Evolutionary conservation across 257 asterid genomes (phyloP).

Genomic region (Avicennia marina): DNA sequence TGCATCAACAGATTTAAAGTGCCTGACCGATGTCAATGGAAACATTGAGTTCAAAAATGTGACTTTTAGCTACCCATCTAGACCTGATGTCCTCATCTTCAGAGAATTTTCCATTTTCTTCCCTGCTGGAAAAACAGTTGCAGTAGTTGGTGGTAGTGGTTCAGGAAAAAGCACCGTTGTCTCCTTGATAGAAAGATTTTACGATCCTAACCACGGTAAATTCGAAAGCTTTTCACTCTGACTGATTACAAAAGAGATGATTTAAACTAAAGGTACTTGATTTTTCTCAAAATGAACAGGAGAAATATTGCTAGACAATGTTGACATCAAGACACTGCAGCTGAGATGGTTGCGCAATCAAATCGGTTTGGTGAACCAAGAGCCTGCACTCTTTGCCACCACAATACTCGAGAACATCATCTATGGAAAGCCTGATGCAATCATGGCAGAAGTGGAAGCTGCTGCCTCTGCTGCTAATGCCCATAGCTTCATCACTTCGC

Average conservation of each 20-base stretch:
- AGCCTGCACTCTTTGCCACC: conserved; percentile 97
- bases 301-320: conserved; percentile 75
- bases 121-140: conserved; percentile 96
- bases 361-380: conserved; percentile 97
- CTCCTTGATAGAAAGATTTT: conserved; percentile 86
- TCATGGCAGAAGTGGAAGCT: conserved; percentile 87
- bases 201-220: conserved; percentile 90
- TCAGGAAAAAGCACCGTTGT: conserved; percentile 96
- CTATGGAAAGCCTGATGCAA: conserved; percentile 92
- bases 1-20: conserved; percentile 34
- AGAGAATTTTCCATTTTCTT: conserved; percentile 87
- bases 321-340: conserved; percentile 78
- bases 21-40: conserved; percentile 58
- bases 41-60: conserved; percentile 87
- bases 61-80: conserved; percentile 88
- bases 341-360: conserved; percentile 90
- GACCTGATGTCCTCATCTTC: conserved; percentile 93
- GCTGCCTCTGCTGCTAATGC: conserved; percentile 97
- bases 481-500: conserved; percentile 80
- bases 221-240: background rate
- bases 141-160: conserved; percentile 70
- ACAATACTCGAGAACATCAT: conserved; percentile 89
- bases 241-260: background rate
- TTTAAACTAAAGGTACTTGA: background rate
- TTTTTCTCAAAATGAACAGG: conserved; percentile 41